Base-by-base conservation (phyloP, 2,329 filamentous ascomycete species). In the Arachnomyces sp. region DNA sequence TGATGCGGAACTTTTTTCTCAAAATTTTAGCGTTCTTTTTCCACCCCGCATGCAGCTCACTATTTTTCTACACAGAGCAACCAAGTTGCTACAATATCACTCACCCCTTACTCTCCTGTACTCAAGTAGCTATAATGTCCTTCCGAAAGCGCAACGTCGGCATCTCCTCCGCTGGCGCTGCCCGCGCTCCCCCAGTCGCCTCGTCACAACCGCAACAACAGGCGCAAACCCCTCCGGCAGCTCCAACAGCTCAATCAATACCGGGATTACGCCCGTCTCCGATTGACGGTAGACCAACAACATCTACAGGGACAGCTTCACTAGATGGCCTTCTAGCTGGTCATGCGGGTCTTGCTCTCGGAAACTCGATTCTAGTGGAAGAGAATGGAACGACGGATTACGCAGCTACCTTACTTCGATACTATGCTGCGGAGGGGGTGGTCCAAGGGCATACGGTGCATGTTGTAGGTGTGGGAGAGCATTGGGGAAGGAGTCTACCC, bases 301-400 rank as follows among this genome's bases (percentile, higher is more conserved):
- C 84, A 2, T 98, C 92, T 0, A 96, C 92, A 0, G 92, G 92
- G 15, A 90, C 87, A 1, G 73, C 79, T 3, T 94, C 88, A 13
- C 69, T 98, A 31, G 92, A 98, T 56, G 77, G 78, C 43, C 71
- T 94, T 13, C 71, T 98, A 1, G 87, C 87, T 31, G 88, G 90
- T 0, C 90, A 96, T 65, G 77, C 81, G 3, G 92, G 92, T 0
- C 70, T 96, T 3, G 79, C 85, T 0, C 71, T 96, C 5, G 92
- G 92, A 0, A 86, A 78, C 13, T 84, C 81, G 0, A 57, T 96
- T 1, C 65, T 98, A 4, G 68, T 95, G 25, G 85, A 90, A 57
- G 92, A 98, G 55, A 82, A 80, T 42, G 90, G 90, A 0, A 94
- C 90, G 1, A 98, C 92, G 0, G 92, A 98, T 60, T 98, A 94